Base-by-base conservation (phyloP, 768 basidiomycete genomes). In the Suillus weaverae region DNA sequence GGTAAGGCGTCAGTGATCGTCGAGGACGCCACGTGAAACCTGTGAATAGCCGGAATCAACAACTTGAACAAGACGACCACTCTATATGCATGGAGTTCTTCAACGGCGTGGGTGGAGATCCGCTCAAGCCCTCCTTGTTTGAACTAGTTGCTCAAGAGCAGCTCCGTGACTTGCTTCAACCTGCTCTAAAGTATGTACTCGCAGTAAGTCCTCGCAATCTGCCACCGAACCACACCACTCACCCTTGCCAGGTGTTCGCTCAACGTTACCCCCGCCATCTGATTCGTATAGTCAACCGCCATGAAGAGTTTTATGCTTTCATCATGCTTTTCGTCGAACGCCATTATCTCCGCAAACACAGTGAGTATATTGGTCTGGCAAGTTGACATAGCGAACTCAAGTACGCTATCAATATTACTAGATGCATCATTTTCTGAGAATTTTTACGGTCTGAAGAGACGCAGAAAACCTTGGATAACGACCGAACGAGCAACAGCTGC, bases 351-450 rank as follows among this genome's bases (percentile, higher is more conserved):
- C 86, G 85, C 66, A 91, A 88, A 73, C 88, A 96, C 71, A 87
- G 96, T 95, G 67, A 65, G 89, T 75, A 60, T 68, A 53, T 6
- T 51, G 2, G 33, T 20, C 50, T 53, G 14, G 14, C 50, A 26
- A 43, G 5, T 11, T 35, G 13, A 30, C 18, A 32, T 26, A 30
- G 5, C 11, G 5, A 32, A 41, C 57, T 59, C 57, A 41, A 62
- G 48, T 43, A 22, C 33, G n/a, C 38, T 39, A 56, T 62, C 22
- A 14, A 22, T 48, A 30, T 64, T 38, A 2, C 70, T 32, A 97
- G 97, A 90, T 76, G 93, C 96, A 26, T 95, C 94, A 1, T 96
- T 99, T 72, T 84, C 97, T 5, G 97, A 99, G 76, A 92, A 97
- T 71, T 99, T 99, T 74, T 99, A 99, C 76, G 94, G 94, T 0